Conservation (phyloP, 1,284 basidiomycete species). For the Mycosarcoma maydis region DNA sequence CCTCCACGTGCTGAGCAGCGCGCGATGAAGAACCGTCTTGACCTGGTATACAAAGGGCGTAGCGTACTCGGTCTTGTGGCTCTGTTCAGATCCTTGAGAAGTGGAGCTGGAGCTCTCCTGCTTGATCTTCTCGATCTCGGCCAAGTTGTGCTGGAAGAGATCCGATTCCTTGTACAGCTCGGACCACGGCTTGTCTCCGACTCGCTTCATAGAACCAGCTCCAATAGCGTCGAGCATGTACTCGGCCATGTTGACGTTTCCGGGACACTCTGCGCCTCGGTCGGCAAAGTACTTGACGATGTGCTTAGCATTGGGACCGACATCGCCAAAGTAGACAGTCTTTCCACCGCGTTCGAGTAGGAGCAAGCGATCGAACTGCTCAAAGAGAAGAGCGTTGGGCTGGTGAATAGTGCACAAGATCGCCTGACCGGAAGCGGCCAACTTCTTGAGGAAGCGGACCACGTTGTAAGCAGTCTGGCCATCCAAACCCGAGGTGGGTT, state of each 20-base stretch:
- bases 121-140: constrained; percentile 33
- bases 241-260: constrained; percentile 57
- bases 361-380: constrained; percentile 52
- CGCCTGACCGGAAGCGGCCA: constrained; percentile 43
- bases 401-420: constrained; percentile 54
- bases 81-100: background rate
- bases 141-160: constrained; percentile 22
- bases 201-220: constrained; percentile 56
- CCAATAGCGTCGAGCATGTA: constrained; percentile 64
- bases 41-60: constrained; percentile 40
- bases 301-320: constrained; percentile 73
- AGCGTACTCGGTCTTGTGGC: constrained; percentile 43
- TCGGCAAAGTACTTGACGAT: constrained; percentile 78
- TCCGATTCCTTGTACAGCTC: constrained; percentile 69
- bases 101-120: constrained; percentile 11
- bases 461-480: constrained; percentile 44
- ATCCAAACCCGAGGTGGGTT: constrained; percentile 50
- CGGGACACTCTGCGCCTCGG: constrained; percentile 71
- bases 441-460: constrained; percentile 50
- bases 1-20: constrained; percentile 76
- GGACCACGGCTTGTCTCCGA: constrained; percentile 73
- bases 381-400: constrained; percentile 44
- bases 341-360: constrained; percentile 58
- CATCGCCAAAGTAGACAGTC: constrained; percentile 74
- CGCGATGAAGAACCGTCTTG: constrained; percentile 24